Base-by-base conservation (phyloP, 2,329 filamentous ascomycete genomes). In the Emmonsiellopsis sp. region DNA sequence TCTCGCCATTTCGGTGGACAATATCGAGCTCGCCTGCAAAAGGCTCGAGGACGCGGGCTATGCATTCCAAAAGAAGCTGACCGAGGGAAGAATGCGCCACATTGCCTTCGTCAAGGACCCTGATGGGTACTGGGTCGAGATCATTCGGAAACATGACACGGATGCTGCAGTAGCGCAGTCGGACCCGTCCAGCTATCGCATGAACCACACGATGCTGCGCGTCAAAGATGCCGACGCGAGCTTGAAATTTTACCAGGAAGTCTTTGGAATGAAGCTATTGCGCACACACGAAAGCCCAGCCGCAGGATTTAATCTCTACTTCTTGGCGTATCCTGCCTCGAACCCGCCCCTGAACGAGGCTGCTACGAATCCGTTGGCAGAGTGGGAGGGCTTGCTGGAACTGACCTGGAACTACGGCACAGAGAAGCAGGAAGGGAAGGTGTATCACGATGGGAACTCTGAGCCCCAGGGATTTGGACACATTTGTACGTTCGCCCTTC, bases 401-500 rank as follows among this genome's bases (percentile, higher is more conserved):
- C 73, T 97, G 59, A 96, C 92, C 8, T 95, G 87, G 86, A 85
- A 85, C 63, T 83, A 84, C 58, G 82, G 81, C 32, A 77, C 74
- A 0, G 92, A 97, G 74, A 93, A 92, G 67, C 65, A 75, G 56
- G 87, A 97, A 58, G 81, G 84, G 54, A 75, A 75, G 59, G 93
- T 95, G 67, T 98, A 98, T 68, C 92, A 98, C 72, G 85, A 95
- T 62, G 93, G 93, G 38, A 98, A 98, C 70, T 78, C 84, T 42
- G 78, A 95, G 68, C 92, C 92, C 0, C 90, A 96, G 69, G 93
- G 93, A 0, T 97, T 96, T 61, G 91, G 92, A 0, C 91, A 96
- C 65, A 90, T 96, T 57, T 94, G 89, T 86, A 70, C 74, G 81
- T 76, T 48, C 42, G 10, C 3, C 15, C 8, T 11, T 16, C 26